phyloP scores from a whole-genome alignment of 257 asterid genomes.

The Solanum paucissectum region DNA sequence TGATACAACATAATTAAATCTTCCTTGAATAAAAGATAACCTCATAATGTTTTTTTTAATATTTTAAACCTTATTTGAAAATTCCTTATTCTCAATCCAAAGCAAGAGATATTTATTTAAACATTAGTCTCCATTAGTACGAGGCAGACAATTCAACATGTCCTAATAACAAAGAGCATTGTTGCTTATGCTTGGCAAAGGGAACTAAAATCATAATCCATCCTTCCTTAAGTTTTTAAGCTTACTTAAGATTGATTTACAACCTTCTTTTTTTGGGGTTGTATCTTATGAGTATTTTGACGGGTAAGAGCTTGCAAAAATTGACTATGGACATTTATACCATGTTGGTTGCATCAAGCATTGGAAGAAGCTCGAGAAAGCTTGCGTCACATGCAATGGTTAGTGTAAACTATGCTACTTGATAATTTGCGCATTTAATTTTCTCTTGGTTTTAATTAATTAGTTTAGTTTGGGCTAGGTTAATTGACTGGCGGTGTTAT shows the following conservation, averaged over 20 bases:
- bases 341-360: not conserved
- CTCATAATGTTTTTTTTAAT: too few species aligned
- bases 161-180: too few species aligned
- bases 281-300: too few species aligned
- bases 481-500: not conserved
- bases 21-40: too few species aligned
- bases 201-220: not conserved
- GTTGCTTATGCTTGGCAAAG: not conserved
- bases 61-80: too few species aligned
- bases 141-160: not conserved
- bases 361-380: not conserved
- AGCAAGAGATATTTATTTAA: not conserved
- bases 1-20: too few species aligned
- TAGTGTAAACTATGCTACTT: not conserved
- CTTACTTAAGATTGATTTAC: not conserved
- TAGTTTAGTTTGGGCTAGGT: not conserved
- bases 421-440: not conserved
- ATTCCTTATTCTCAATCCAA: not conserved
- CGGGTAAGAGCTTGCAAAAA: not conserved
- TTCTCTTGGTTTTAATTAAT: not conserved
- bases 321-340: not conserved
- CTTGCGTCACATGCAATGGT: not conserved
- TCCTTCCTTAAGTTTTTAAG: not conserved
- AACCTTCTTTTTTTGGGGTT: too few species aligned
- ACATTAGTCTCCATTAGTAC: not conserved